phyloP scores from a whole-genome alignment of 1,139 yeast species.

The Candida freyschussii region DNA sequence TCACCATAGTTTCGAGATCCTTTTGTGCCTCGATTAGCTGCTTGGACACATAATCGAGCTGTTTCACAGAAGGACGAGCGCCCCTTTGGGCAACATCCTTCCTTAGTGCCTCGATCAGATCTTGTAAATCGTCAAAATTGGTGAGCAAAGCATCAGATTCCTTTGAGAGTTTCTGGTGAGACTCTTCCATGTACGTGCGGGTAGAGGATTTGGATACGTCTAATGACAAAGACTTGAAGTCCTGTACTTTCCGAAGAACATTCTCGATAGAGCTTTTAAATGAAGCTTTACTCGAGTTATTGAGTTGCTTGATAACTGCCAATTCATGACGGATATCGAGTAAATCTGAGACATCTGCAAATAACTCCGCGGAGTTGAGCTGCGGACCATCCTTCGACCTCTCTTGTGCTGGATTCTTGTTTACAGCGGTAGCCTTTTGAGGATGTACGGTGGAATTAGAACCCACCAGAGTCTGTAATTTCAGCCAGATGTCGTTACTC shows the following conservation, averaged over 20 bases:
- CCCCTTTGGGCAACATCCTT: constrained; percentile 93
- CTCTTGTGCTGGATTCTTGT: neutral
- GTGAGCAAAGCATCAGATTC: constrained; percentile 74
- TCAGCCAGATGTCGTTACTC: constrained; percentile 30
- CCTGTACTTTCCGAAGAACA: constrained; percentile 44
- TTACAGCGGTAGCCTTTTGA: neutral
- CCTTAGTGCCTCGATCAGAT: constrained; percentile 81
- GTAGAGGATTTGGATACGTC: constrained; percentile 38
- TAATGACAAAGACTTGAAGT: constrained; percentile 37
- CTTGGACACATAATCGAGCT: constrained; percentile 58
- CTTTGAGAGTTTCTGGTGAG: constrained; percentile 68
- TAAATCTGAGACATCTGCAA: constrained; percentile 28
- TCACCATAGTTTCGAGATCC: constrained; percentile 50
- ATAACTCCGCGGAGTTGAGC: constrained; percentile 2
- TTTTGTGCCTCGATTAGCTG: constrained; percentile 58
- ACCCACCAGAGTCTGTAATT: constrained; percentile 25
- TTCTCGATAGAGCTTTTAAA: constrained; percentile 42
- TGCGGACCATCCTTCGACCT: neutral
- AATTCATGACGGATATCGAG: constrained; percentile 48
- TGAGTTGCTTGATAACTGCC: constrained; percentile 60
- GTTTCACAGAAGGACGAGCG: constrained; percentile 73
- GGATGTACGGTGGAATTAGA: constrained; percentile 10
- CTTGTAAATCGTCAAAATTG: constrained; percentile 87
- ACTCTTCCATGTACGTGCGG: constrained; percentile 69
- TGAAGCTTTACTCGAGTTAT: constrained; percentile 39